phyloP scores from a whole-genome alignment of 441 rosid genomes.

The Populus hybrid region DNA sequence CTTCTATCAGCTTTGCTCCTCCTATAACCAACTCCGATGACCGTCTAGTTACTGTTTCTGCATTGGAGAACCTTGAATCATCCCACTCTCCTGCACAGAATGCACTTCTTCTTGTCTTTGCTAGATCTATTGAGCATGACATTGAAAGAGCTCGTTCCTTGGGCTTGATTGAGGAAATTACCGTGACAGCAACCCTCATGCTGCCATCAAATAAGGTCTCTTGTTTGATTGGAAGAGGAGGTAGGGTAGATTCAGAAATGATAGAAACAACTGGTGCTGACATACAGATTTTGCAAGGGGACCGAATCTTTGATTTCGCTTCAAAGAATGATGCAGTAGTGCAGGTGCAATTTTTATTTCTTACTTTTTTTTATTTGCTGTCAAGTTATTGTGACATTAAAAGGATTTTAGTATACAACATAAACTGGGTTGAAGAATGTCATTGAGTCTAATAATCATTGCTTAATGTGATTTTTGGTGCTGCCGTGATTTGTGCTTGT shows the following conservation, averaged over 20 bases:
- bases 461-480: not conserved
- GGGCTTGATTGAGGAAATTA: slow-evolving; percentile 24
- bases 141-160: slow-evolving; percentile 36
- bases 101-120: slow-evolving; percentile 49
- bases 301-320: slow-evolving; percentile 22
- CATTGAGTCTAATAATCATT: not conserved
- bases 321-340: slow-evolving; percentile 42
- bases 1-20: slow-evolving; percentile 44
- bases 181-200: slow-evolving; percentile 50
- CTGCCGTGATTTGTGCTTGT: not conserved
- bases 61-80: slow-evolving; percentile 51
- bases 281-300: slow-evolving; percentile 36
- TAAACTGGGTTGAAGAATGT: not conserved
- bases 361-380: not conserved
- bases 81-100: slow-evolving; percentile 58
- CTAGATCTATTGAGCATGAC: slow-evolving; percentile 50
- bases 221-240: slow-evolving; percentile 30
- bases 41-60: slow-evolving; percentile 56
- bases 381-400: not conserved
- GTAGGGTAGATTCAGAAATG: slow-evolving; percentile 26
- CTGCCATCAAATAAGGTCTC: slow-evolving; percentile 36
- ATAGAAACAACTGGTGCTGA: slow-evolving; percentile 32
- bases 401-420: not conserved
- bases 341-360: slow-evolving; percentile 35
- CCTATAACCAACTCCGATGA: slow-evolving; percentile 31